phyloP scores from a whole-genome alignment of 2,329 filamentous ascomycete species.

The Xylaria sp. region DNA sequence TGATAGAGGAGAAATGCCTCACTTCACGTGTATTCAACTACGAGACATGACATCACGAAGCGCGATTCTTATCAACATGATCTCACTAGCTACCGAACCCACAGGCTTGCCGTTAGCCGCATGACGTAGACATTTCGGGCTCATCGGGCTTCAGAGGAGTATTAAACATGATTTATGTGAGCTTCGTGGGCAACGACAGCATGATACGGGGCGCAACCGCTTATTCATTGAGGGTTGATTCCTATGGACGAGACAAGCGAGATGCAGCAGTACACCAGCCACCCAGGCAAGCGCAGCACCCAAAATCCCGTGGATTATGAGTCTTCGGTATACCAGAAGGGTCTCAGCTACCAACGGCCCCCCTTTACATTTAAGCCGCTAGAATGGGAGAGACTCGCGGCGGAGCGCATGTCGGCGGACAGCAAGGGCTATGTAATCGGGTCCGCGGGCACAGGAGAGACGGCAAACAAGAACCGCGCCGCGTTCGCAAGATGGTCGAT shows the following conservation, averaged over 20 bases:
- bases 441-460: slow-evolving; percentile 43
- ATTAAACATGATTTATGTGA: neutral
- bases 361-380: slow-evolving; percentile 44
- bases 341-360: slow-evolving; percentile 41
- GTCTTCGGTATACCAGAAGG: slow-evolving; percentile 38
- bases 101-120: neutral
- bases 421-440: slow-evolving; percentile 42
- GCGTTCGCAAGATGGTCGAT: slow-evolving; percentile 43
- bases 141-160: neutral
- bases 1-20: neutral
- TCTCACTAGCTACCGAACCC: neutral
- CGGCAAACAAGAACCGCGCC: slow-evolving; percentile 41
- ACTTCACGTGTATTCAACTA: neutral
- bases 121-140: neutral
- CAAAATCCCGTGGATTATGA: neutral
- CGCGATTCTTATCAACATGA: neutral
- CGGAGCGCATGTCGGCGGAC: slow-evolving; percentile 43
- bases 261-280: neutral
- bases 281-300: slow-evolving; percentile 4
- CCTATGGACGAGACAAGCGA: neutral
- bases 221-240: neutral
- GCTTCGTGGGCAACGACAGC: neutral
- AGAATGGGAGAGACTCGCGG: slow-evolving; percentile 43
- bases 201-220: neutral
- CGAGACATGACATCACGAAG: neutral